phyloP scores from a whole-genome alignment of 2,329 filamentous ascomycete species.

The Fusarium bactridioides region DNA sequence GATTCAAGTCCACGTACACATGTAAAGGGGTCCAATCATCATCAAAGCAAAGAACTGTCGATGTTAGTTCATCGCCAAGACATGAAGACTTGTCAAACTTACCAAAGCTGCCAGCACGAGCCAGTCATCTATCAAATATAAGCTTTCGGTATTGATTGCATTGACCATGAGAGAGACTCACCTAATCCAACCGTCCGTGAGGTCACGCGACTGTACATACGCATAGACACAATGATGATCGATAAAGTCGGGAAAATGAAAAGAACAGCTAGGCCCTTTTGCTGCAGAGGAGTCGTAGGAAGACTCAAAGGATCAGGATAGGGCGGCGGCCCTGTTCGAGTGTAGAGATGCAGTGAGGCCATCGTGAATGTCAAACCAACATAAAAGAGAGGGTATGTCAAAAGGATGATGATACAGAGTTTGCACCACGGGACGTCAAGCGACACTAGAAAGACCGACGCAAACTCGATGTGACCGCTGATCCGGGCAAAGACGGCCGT shows the following conservation, averaged over 20 bases:
- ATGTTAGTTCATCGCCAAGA: not conserved
- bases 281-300: conserved; percentile 46
- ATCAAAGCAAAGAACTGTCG: conserved; percentile 24
- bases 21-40: conserved; percentile 27
- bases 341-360: conserved; percentile 4
- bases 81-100: not conserved
- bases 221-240: conserved; percentile 37
- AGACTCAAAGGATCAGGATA: conserved; percentile 41
- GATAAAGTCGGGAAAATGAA: conserved; percentile 46
- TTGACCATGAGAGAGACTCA: not conserved
- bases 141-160: not conserved
- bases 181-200: conserved; percentile 40
- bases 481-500: not conserved
- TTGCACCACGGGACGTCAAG: not conserved
- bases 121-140: conserved; percentile 15
- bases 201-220: conserved; percentile 42
- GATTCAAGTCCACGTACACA: conserved; percentile 8
- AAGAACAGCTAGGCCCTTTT: conserved; percentile 41
- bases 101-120: conserved; percentile 23
- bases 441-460: not conserved
- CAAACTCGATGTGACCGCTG: conserved; percentile 9
- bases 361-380: not conserved
- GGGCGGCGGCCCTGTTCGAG: conserved; percentile 26
- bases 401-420: not conserved
- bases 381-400: not conserved